A percentile compares a stretch with the other conserved stretches of the same genome.
Conservation (phyloP, 345 rosid genomes). For the Pistacia vera region DNA sequence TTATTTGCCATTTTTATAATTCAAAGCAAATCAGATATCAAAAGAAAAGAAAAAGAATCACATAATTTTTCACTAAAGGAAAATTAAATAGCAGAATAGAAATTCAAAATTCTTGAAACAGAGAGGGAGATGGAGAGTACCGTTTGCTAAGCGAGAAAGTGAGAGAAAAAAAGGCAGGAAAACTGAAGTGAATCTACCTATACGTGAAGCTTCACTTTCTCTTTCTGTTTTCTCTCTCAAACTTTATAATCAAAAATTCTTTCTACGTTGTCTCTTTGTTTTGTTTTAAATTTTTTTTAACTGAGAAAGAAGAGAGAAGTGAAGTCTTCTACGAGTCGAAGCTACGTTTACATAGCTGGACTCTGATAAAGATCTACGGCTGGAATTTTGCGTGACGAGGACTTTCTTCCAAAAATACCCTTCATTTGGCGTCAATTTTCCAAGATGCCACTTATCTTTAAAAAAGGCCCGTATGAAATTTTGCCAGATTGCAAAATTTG, state of each 20-base stretch:
- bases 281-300: neutral
- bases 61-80: neutral
- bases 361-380: neutral
- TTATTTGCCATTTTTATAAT: neutral
- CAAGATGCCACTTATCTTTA: neutral
- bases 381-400: neutral
- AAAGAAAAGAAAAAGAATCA: neutral
- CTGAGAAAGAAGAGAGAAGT: neutral
- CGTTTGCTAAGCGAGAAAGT: conserved; percentile 7
- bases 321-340: conserved; percentile 26
- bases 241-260: conserved; percentile 14
- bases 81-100: neutral
- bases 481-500: neutral
- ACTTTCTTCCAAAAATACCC: neutral
- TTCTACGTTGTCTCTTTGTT: conserved; percentile 5
- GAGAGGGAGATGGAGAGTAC: neutral
- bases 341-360: conserved; percentile 31
- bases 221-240: neutral
- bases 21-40: neutral
- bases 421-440: neutral
- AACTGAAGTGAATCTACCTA: neutral
- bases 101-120: conserved; percentile 5
- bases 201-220: neutral
- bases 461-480: neutral
- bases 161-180: neutral